Conservation (phyloP, 805 yeast species). For the Suhomyces tanzawaensis region DNA sequence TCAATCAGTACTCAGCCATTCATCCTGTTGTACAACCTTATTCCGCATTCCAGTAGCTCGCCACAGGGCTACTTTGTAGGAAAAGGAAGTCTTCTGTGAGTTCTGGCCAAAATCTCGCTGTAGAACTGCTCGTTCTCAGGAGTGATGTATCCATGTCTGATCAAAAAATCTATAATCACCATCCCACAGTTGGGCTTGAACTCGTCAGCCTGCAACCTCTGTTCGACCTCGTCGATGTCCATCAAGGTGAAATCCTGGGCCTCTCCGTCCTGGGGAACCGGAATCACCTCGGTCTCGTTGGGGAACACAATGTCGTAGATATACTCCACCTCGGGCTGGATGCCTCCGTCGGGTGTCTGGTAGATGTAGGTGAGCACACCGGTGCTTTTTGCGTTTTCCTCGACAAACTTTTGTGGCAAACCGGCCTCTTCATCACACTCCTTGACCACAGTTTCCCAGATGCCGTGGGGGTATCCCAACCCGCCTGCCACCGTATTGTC, state of each 20-base stretch:
- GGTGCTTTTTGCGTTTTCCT: constrained; percentile 40
- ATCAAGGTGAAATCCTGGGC: constrained; percentile 67
- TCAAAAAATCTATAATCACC: constrained; percentile 76
- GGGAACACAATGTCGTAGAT: constrained; percentile 67
- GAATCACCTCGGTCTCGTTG: constrained; percentile 43
- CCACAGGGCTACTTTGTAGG: constrained; percentile 46
- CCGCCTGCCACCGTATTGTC: constrained; percentile 98
- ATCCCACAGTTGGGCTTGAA: constrained; percentile 90
- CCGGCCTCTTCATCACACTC: constrained; percentile 94
- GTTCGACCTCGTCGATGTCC: constrained; percentile 54
- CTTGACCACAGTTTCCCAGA: constrained; percentile 73
- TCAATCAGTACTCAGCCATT: too few species aligned
- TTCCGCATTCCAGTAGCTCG: too few species aligned
- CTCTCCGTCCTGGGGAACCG: constrained; percentile 51
- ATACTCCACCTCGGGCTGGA: constrained; percentile 88
- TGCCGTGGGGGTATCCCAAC: constrained; percentile 73
- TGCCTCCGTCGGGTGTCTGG: constrained; percentile 48
- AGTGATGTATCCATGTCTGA: constrained; percentile 77
- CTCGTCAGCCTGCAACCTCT: constrained; percentile 50
- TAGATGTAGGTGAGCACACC: constrained; percentile 73
- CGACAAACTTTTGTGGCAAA: constrained; percentile 51
- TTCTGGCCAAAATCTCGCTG: constrained; percentile 52
- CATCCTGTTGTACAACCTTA: too few species aligned
- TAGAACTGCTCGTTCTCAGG: constrained; percentile 66
- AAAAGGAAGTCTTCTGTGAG: constrained; percentile 72